Base-by-base conservation (phyloP, 805 yeast genomes). In the Tetrapisispora phaffii region DNA sequence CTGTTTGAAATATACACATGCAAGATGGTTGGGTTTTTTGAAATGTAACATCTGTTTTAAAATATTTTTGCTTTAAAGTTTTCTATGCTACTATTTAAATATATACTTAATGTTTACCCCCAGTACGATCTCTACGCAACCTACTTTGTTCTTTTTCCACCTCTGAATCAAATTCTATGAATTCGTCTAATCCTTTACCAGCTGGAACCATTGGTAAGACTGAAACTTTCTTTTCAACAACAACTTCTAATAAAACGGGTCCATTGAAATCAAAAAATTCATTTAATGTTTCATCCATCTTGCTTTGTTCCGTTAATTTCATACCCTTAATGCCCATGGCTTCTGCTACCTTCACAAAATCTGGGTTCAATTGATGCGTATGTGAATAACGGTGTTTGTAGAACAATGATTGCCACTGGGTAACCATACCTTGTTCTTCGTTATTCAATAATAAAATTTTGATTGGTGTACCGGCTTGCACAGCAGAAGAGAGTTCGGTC, bases 351-450 rank as follows among this genome's bases (percentile, higher is more conserved):
- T 85, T 85, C 74, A 86, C 78, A 64, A 89, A 93, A 68, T 93
- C 83, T 46, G 98, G 98, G 68, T 93, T 93, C 47, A 76, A 63
- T 72, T 93, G 98, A 70, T 93, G 97, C 21, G 98, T 90, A 69
- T 93, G 97, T n/a, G 97, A 76, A 67, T 86, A 93, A 70, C 98
- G 80, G 69, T 90, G 90, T 67, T 90, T 95, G 70, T 93, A 93
- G 74, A 93, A 93, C 50, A 93, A 72, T 12, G 96, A 84, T 73
- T 93, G 98, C 98, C 98, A 93, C 69, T 93, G 98, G 13, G 97
- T 90, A 46, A 93, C 98, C 98, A 93, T 93, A 63, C 98, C 98
- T 73, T 93, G 98, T 72, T 93, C 98, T 72, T 90, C 97, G 67
- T 93, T 93, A 70, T 93, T 93, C 63, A 93, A 73, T 46, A 93